Evolutionary conservation across 768 basidiomycete genomes (phyloP), one percentile per base, ranked within the genome.

Genomic region (Boletellus ananas): DNA sequence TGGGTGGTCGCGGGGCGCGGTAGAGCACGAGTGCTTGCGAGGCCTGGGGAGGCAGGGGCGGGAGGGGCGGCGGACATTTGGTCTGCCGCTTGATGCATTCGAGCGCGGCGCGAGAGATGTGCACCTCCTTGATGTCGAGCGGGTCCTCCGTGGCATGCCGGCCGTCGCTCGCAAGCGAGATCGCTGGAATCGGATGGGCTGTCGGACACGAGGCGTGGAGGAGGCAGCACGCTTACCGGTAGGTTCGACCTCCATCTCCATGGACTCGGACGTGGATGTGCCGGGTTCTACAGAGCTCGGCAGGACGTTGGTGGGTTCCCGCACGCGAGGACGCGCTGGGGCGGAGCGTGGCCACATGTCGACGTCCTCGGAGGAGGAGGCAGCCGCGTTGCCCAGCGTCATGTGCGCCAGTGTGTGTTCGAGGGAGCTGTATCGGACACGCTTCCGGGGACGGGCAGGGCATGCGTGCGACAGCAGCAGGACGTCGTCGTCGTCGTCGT

Each of bases 221-320:
- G 23, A 25, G 23, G 23, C 23, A 25, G 23, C 23, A 25, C 23
- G 40, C 60, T 75, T 66, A 89, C 87, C 72, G 61, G 85, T 79
- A 55, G 78, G 82, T 60, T 85, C 86, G 5, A 79, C 75, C 52
- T 79, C 81, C 87, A 90, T 90, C 40, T 74, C 77, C 23, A 72
- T 75, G 3, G 82, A 71, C 47, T 88, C 85, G 17, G 70, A 76
- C 9, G 70, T 58, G 16, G 57, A 45, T 0, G 68, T 66, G 3
- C 54, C 50, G 17, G 68, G 65, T 45, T 79, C 78, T 53, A 77
- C 59, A 18, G 68, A 68, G 33, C 61, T 66, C 6, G 74, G 74
- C 6, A 64, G 46, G n/a, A 68, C 34, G 1, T 25, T 3, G 23
- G 7, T 6, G 23, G 23, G 23, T 25, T 55, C 13, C 21, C 57